Evolutionary conservation across 306 rosid species (phyloP).

Genomic region (Astragalus membranaceus): DNA sequence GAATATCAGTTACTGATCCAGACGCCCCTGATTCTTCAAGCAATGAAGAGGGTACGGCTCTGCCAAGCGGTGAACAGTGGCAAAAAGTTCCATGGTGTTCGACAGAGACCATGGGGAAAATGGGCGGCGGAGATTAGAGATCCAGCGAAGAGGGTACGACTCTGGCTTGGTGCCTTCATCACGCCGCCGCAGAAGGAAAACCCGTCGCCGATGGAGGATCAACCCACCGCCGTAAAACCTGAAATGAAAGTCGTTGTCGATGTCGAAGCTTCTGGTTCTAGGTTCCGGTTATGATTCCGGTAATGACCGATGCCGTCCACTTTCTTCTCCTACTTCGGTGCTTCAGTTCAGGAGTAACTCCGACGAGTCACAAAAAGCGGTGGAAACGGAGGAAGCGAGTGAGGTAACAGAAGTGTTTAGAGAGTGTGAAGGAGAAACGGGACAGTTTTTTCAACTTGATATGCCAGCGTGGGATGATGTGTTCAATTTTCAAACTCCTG

Average conservation of each 20-base stretch:
- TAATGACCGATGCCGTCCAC: slow-evolving; percentile 42
- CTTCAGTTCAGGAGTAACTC: slow-evolving; percentile 54
- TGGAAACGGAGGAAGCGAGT: background rate
- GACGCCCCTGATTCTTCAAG: slow-evolving; percentile 92
- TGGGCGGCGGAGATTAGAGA: slow-evolving; percentile 99
- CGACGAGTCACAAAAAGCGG: slow-evolving; percentile 18
- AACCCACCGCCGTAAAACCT: background rate
- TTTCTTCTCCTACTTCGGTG: slow-evolving; percentile 75
- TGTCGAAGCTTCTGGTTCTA: slow-evolving; percentile 34
- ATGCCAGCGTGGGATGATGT: slow-evolving; percentile 40
- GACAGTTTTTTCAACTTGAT: slow-evolving; percentile 26
- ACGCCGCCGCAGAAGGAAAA: slow-evolving; percentile 35
- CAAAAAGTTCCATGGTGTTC: slow-evolving; percentile 78
- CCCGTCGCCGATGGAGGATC: background rate
- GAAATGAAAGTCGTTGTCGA: slow-evolving; percentile 19
- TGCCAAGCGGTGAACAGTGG: background rate
- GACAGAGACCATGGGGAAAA: slow-evolving; percentile 95
- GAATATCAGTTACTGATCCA: slow-evolving; percentile 67
- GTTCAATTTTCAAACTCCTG: slow-evolving; percentile 38
- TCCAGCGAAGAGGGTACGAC: slow-evolving; percentile 56
- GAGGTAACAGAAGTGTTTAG: background rate
- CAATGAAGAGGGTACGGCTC: slow-evolving; percentile 40
- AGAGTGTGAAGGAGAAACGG: slow-evolving; percentile 43
- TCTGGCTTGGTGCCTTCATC: slow-evolving; percentile 82
- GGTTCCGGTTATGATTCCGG: slow-evolving; percentile 48